Conservation (phyloP, 2,329 filamentous ascomycete species). For the Thielaviopsis ethacetica region DNA sequence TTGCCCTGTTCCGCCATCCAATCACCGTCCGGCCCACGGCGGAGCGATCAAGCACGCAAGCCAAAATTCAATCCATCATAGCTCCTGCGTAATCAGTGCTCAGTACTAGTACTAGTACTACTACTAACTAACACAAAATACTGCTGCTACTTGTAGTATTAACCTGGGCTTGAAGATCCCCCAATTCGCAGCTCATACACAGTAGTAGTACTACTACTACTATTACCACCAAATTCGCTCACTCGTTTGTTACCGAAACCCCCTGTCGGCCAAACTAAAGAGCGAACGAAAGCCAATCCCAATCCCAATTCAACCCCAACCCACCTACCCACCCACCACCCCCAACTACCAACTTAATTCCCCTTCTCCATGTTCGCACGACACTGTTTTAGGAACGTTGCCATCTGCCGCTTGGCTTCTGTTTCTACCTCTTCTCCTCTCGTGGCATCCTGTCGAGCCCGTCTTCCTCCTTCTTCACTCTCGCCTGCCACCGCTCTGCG, state of each 20-base stretch:
- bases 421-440: conserved; percentile 1
- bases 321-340: not conserved
- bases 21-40: not conserved
- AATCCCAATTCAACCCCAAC: not conserved
- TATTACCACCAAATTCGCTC: not conserved
- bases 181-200: not conserved
- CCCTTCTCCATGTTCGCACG: conserved; percentile 11
- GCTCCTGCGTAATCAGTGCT: no score
- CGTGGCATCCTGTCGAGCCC: conserved; percentile 4
- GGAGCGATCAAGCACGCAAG: not conserved
- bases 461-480: conserved; percentile 18
- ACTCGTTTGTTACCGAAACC: not conserved
- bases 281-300: no score
- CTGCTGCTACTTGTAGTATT: not conserved
- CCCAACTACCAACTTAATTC: not conserved
- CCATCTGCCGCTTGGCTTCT: conserved; percentile 2
- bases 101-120: no score
- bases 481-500: not conserved
- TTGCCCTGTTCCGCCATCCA: not conserved
- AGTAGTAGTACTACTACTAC: no score
- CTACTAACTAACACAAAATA: not conserved
- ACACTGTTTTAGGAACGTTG: conserved; percentile 13
- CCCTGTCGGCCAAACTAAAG: not conserved
- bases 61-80: not conserved
- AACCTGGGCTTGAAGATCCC: not conserved